Percentiles rank a stretch among this genome's conserved stretches.
These are phyloP conservation scores for Colletotrichum orbiculare DNA, from an alignment of 2,329 filamentous ascomycete genomes.

Conservation along the genomic window DNA sequence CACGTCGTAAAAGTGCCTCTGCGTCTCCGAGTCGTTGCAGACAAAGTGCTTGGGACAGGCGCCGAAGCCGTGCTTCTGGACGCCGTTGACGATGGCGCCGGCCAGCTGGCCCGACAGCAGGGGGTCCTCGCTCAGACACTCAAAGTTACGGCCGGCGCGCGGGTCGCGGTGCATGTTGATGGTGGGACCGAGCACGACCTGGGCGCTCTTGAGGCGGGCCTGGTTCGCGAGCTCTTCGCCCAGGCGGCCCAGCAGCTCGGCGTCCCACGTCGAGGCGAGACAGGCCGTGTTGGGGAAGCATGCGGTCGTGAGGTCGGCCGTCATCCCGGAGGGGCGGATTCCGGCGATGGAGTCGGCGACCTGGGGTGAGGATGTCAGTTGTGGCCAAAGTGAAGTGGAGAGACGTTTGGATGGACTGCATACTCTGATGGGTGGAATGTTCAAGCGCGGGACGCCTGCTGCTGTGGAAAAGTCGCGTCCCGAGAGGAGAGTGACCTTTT, in stretches of 20 bases:
- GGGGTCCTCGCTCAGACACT: slow-evolving; percentile 57
- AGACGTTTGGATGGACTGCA: not conserved
- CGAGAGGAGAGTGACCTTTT: slow-evolving; percentile 34
- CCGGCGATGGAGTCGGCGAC: slow-evolving; percentile 37
- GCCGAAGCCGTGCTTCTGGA: slow-evolving; percentile 49
- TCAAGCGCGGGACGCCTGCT: slow-evolving; percentile 32
- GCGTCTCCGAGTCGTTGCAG: slow-evolving; percentile 48
- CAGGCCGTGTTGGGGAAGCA: slow-evolving; percentile 38
- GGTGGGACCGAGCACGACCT: slow-evolving; percentile 75
- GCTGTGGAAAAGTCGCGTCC: slow-evolving; percentile 36
- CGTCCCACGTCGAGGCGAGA: slow-evolving; percentile 38
- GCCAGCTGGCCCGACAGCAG: slow-evolving; percentile 54
- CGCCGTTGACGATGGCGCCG: slow-evolving; percentile 51
- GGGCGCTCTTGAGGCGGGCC: slow-evolving; percentile 68
- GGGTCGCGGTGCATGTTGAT: slow-evolving; percentile 58
- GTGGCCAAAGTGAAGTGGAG: too few species aligned
- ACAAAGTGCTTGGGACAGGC: slow-evolving; percentile 54
- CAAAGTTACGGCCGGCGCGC: slow-evolving; percentile 55
- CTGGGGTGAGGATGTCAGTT: slow-evolving; percentile 11
- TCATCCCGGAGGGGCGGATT: slow-evolving; percentile 32
- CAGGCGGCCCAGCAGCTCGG: slow-evolving; percentile 31
- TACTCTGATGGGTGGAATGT: slow-evolving; percentile 34
- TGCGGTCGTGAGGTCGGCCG: slow-evolving; percentile 34
- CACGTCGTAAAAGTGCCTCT: slow-evolving; percentile 38
- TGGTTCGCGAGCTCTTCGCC: slow-evolving; percentile 37